These are phyloP conservation scores for Aureobasidium sp. DNA, from an alignment of 2,329 filamentous ascomycete species.

Conservation along the genomic window DNA sequence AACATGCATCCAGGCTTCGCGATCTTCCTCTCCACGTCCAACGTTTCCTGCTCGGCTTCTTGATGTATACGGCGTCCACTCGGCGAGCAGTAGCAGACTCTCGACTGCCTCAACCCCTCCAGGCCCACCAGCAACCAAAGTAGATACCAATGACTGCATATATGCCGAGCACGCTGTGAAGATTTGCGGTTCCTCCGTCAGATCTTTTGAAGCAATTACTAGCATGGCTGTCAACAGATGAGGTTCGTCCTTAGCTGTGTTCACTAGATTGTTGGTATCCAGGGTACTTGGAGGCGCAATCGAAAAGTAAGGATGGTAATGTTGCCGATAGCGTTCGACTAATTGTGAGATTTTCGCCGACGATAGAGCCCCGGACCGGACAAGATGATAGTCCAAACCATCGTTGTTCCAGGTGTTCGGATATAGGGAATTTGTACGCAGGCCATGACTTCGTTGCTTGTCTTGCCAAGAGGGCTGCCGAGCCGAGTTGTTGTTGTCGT, in stretches of 20 bases:
- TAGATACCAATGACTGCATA: constrained; percentile 62
- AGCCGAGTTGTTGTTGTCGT: constrained; percentile 24
- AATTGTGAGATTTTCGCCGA: constrained; percentile 45
- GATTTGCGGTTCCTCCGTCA: constrained; percentile 55
- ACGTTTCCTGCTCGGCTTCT: constrained; percentile 54
- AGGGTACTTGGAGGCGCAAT: constrained; percentile 57
- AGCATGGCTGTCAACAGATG: constrained; percentile 64
- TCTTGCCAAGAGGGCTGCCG: constrained; percentile 18
- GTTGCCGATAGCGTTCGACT: constrained; percentile 53
- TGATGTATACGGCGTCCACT: constrained; percentile 64
- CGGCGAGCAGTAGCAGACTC: constrained; percentile 60
- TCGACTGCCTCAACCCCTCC: constrained; percentile 65
- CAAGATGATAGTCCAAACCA: constrained; percentile 36
- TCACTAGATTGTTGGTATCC: constrained; percentile 45
- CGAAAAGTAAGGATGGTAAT: constrained; percentile 65
- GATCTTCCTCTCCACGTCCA: constrained; percentile 65
- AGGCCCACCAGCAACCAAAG: constrained; percentile 58
- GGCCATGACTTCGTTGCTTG: background rate
- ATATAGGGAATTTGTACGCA: background rate
- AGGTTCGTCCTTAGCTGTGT: constrained; percentile 54
- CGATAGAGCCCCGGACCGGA: constrained; percentile 36
- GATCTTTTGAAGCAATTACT: constrained; percentile 63
- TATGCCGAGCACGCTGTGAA: constrained; percentile 61
- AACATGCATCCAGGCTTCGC: constrained; percentile 71
- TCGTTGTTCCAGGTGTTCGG: constrained; percentile 13